phyloP scores from a whole-genome alignment of 306 rosid genomes.

The Lathyrus tuberosus region DNA sequence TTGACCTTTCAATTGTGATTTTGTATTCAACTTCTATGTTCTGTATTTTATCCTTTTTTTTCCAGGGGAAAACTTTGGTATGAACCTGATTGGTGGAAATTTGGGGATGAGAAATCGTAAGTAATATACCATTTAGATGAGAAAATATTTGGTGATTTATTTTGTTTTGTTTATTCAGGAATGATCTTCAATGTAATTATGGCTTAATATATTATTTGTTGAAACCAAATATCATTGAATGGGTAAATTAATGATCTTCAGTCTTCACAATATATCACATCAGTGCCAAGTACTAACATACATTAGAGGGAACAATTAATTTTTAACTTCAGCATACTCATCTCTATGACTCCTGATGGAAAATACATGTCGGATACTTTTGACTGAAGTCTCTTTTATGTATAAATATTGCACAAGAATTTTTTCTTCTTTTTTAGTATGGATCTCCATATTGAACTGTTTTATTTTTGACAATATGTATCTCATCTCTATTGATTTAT shows the following conservation, averaged over 20 bases:
- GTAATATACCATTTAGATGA: slow-evolving; percentile 44
- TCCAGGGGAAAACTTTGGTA: slow-evolving; percentile 93
- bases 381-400: slow-evolving; percentile 6
- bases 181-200: background rate
- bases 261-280: slow-evolving; percentile 10
- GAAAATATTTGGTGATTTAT: slow-evolving; percentile 16
- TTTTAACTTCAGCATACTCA: slow-evolving; percentile 17
- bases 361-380: slow-evolving; percentile 13
- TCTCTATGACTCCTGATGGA: slow-evolving; percentile 16
- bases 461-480: slow-evolving; percentile 23
- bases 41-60: slow-evolving; percentile 31
- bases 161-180: slow-evolving; percentile 18
- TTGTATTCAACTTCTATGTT: slow-evolving; percentile 31
- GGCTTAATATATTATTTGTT: slow-evolving; percentile 9
- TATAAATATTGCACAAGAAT: slow-evolving; percentile 4
- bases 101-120: slow-evolving; percentile 97
- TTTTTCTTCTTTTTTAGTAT: background rate
- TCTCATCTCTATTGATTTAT: slow-evolving; percentile 17
- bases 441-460: slow-evolving; percentile 24
- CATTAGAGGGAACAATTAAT: slow-evolving; percentile 21
- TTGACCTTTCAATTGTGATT: slow-evolving; percentile 24
- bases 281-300: slow-evolving; percentile 11
- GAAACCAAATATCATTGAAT: slow-evolving; percentile 16
- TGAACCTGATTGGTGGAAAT: slow-evolving; percentile 99
- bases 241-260: slow-evolving; percentile 9